These are phyloP conservation scores for Carnegiea gigantea DNA, from an alignment of 179 eudicot species.

Conservation along the genomic window DNA sequence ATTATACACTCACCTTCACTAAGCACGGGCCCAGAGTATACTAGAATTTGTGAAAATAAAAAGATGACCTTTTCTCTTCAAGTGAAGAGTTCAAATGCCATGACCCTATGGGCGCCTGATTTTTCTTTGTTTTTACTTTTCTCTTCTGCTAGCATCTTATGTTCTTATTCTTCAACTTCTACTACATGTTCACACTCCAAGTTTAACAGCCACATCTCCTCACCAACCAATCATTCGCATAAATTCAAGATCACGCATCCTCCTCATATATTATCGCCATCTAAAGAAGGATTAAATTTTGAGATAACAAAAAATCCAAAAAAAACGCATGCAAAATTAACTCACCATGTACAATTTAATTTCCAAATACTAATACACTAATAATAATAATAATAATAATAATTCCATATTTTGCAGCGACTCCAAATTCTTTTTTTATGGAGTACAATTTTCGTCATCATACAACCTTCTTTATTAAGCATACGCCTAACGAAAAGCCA, in stretches of 20 bases:
- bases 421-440: background rate
- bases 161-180: too few species aligned
- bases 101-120: background rate
- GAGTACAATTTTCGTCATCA: constrained; percentile 3
- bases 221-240: background rate
- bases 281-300: background rate
- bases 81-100: too few species aligned
- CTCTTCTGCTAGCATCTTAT: background rate
- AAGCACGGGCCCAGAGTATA: too few species aligned
- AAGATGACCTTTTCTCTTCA: too few species aligned
- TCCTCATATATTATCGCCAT: background rate
- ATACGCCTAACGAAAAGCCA: background rate
- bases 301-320: background rate
- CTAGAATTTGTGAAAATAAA: too few species aligned
- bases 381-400: background rate
- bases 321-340: background rate
- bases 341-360: background rate
- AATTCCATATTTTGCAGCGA: background rate
- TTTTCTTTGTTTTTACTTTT: background rate
- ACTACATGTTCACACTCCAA: background rate
- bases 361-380: background rate
- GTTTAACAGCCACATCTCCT: background rate
- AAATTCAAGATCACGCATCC: background rate
- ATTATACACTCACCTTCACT: too few species aligned
- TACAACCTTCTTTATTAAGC: background rate